Evolutionary conservation across 805 yeast species (phyloP), one percentile per base, ranked within the genome.

Genomic region (Jamesozyma piceae): DNA sequence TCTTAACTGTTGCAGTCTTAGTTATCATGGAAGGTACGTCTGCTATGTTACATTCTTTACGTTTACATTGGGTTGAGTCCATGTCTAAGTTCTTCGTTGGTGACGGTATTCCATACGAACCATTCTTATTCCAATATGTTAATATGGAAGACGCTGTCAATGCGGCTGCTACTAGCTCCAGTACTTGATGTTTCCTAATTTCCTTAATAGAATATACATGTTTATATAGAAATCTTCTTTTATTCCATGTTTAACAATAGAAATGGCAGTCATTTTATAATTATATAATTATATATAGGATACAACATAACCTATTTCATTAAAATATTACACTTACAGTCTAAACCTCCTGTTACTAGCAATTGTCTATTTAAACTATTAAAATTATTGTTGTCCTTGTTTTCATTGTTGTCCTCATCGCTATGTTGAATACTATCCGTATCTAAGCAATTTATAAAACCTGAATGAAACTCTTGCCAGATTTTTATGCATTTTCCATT

Each of bases 11-110:
- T 31, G 72, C 77, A 51, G 78, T 82, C 34, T 66, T 82, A 57
- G 88, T 82, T 38, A 68, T 79, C 38, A 82, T 82, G 89, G 89
- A 82, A 64, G 89, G 89, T 43, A 82, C 88, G 0, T 79, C 86
- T n/a, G 88, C 88, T 18, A 82, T 82, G 89, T 67, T 82, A 54
- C 89, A 82, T 59, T 75, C 84, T 14, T 70, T 82, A 54, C 74
- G 89, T 65, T 67, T 82, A 52, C 89, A 82, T 57, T 82, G 89
- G 89, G 88, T 82, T 42, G 89, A 82, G 57, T 76, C 85, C 30
- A 82, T 82, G 89, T 78, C 85, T 36, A 82, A 82, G 60, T 81
- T 78, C 58, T 82, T 82, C 50, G 81, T 78, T 55, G 89, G 89
- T 56, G 87, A 81, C 55, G 89, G 89, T 49, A 65, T 72, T 38